A percentile compares a stretch with the other conserved stretches of the same genome.
phyloP scores from a whole-genome alignment of 371 early-diverging fungal species.

The Thermomucor indicae-seudaticae region DNA sequence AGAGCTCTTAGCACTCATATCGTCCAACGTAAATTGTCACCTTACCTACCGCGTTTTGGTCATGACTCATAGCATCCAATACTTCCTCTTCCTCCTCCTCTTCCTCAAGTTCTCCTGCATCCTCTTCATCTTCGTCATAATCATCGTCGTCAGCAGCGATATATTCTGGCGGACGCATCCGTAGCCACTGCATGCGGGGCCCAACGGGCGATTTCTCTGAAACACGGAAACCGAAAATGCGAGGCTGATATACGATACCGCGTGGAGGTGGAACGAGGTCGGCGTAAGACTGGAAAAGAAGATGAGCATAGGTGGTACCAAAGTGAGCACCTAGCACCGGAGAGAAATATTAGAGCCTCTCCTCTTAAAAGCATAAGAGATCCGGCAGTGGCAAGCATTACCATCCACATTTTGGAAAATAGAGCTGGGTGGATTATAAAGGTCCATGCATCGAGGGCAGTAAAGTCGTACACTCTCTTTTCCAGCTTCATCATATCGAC shows the following conservation, averaged over 20 bases:
- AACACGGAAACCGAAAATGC: constrained; percentile 81
- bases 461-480: constrained; percentile 67
- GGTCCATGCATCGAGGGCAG: constrained; percentile 83
- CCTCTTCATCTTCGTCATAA: constrained; percentile 27
- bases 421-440: constrained; percentile 81
- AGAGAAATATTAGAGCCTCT: not conserved
- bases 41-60: constrained; percentile 13
- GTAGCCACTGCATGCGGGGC: constrained; percentile 78
- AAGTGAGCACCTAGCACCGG: constrained; percentile 80
- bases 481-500: constrained; percentile 68
- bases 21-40: not conserved
- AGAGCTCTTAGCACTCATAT: not conserved
- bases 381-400: constrained; percentile 17
- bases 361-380: too few species aligned
- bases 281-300: constrained; percentile 84
- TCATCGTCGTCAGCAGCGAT: constrained; percentile 29
- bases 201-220: constrained; percentile 53
- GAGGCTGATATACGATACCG: constrained; percentile 62
- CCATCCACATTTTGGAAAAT: constrained; percentile 81
- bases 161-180: constrained; percentile 46
- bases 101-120: constrained; percentile 15
- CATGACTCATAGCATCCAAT: constrained; percentile 2
- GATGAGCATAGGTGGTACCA: constrained; percentile 93
- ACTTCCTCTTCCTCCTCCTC: constrained; percentile 8
- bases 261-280: constrained; percentile 60